phyloP scores from a whole-genome alignment of 257 asterid genomes.

The Lycium ferocissimum region DNA sequence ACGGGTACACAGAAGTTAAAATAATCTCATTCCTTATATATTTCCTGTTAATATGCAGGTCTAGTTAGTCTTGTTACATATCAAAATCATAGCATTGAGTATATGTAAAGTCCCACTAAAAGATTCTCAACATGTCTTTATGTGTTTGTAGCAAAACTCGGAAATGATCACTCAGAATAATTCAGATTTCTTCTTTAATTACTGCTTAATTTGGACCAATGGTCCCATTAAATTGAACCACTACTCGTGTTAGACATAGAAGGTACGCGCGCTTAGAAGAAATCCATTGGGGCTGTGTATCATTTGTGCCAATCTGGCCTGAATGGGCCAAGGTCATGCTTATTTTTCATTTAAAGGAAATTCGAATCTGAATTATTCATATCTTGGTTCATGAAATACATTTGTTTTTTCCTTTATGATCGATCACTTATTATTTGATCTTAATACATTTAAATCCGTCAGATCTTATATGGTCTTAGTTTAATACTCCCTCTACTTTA shows the following conservation, averaged over 20 bases:
- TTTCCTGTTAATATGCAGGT: no score
- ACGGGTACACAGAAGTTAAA: no score
- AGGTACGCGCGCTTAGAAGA: no score
- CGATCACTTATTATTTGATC: neutral
- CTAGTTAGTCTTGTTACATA: no score
- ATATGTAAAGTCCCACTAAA: neutral
- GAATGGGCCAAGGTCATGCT: neutral
- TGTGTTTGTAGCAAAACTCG: neutral
- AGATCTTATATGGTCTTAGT: neutral
- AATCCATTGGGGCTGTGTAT: neutral
- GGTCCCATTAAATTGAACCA: neutral
- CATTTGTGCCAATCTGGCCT: neutral
- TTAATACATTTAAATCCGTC: neutral
- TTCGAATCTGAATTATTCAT: no score
- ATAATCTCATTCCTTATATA: no score
- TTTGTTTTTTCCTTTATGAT: neutral
- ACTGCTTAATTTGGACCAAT: neutral
- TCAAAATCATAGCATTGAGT: neutral
- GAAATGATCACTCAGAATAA: neutral
- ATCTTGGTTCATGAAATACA: neutral
- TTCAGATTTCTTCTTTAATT: neutral
- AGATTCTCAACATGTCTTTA: neutral
- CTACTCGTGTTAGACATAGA: neutral
- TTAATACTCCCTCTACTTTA: no score
- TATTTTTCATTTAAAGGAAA: no score